Percentiles rank a stretch among this genome's conserved stretches.
phyloP scores from a whole-genome alignment of 495 filamentous ascomycete genomes.

The Podospora didyma region DNA sequence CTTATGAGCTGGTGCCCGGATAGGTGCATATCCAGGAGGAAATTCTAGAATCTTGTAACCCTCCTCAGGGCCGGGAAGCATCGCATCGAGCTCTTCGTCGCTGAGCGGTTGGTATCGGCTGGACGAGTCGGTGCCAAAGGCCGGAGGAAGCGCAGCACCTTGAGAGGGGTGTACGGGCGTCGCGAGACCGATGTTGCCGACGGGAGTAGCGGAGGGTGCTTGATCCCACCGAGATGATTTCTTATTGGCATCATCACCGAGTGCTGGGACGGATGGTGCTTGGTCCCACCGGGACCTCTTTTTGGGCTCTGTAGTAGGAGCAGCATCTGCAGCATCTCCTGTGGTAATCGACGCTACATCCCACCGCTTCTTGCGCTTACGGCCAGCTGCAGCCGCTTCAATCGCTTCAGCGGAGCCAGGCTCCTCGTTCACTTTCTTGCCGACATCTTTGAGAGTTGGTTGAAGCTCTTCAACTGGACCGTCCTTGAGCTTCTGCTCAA shows the following conservation, averaged over 20 bases:
- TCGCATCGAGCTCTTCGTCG: conserved; percentile 89
- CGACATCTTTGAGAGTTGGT: conserved; percentile 62
- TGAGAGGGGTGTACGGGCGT: conserved; percentile 85
- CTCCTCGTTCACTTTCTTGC: conserved; percentile 69
- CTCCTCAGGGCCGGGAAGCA: conserved; percentile 73
- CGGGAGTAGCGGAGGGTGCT: conserved; percentile 78
- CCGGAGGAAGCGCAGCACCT: conserved; percentile 48
- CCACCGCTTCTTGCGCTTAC: conserved; percentile 93
- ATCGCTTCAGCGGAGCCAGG: conserved; percentile 63
- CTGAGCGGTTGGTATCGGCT: conserved; percentile 73
- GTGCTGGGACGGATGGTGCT: conserved; percentile 60
- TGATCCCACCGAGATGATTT: conserved; percentile 86
- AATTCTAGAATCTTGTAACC: conserved; percentile 93
- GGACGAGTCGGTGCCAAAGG: conserved; percentile 81
- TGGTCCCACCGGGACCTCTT: conserved; percentile 88
- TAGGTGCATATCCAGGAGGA: conserved; percentile 88
- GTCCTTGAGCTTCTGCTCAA: conserved; percentile 62
- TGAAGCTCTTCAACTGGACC: conserved; percentile 57
- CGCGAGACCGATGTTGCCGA: conserved; percentile 74
- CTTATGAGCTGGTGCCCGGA: conserved; percentile 71
- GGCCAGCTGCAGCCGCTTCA: conserved; percentile 54
- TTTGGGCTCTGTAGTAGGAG: conserved; percentile 53
- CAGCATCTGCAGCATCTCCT: conserved; percentile 40
- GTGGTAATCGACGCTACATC: conserved; percentile 61
- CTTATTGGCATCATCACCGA: conserved; percentile 55